A percentile compares a stretch with the other conserved stretches of the same genome.
phyloP scores from a whole-genome alignment of 2,329 filamentous ascomycete species.

The Alternaria solani region DNA sequence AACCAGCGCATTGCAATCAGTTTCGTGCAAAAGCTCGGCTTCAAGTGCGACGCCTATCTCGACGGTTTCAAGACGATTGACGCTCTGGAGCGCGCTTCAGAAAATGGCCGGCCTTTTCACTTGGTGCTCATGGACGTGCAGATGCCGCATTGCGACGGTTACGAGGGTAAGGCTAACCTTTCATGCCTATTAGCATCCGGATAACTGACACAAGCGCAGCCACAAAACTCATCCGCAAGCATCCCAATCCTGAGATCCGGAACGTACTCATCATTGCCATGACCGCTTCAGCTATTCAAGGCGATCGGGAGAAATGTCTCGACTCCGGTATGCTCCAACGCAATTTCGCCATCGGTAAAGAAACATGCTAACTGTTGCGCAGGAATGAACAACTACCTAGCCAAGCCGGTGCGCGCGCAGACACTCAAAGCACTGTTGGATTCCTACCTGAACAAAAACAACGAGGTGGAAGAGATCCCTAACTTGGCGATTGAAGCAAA shows the following conservation, averaged over 20 bases:
- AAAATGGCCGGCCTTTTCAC: conserved; percentile 80
- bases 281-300: conserved; percentile 94
- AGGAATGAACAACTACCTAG: conserved; percentile 97
- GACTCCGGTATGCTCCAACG: neutral
- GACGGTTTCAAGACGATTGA: conserved; percentile 90
- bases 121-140: conserved; percentile 95
- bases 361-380: conserved; percentile 65
- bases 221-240: conserved; percentile 80
- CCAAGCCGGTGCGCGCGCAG: conserved; percentile 91
- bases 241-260: conserved; percentile 77
- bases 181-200: neutral
- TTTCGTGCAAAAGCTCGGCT: conserved; percentile 85
- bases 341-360: too few species aligned
- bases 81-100: conserved; percentile 76
- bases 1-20: conserved; percentile 94
- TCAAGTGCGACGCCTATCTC: conserved; percentile 86
- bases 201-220: conserved; percentile 56
- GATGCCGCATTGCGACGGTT: conserved; percentile 93
- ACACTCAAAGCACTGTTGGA: conserved; percentile 85
- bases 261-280: conserved; percentile 94
- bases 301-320: conserved; percentile 79
- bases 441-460: conserved; percentile 66
- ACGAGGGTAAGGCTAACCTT: conserved; percentile 62
- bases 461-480: conserved; percentile 46
- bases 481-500: conserved; percentile 58